Percentiles rank a stretch among this genome's conserved stretches.
Evolutionary conservation across 2,329 filamentous ascomycete genomes (phyloP).

Genomic region (Seiridium cupressi): DNA sequence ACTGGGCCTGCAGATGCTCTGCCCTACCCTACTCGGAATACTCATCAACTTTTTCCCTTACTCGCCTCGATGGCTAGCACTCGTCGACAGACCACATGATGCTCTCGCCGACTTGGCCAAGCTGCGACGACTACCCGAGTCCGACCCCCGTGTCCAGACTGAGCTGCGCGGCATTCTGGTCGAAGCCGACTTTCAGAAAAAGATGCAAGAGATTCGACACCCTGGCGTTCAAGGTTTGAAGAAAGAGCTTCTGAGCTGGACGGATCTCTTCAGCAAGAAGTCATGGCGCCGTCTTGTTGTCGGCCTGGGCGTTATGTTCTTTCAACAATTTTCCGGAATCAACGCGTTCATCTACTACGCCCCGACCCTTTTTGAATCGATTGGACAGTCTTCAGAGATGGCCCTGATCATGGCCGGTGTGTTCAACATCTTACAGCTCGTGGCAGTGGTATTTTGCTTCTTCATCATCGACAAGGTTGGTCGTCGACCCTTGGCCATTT

Average conservation of each 20-base stretch:
- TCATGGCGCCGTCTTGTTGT: constrained; percentile 40
- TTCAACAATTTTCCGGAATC: constrained; percentile 39
- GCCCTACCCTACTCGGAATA: constrained; percentile 32
- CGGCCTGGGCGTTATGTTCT: constrained; percentile 38
- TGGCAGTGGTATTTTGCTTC: constrained; percentile 46
- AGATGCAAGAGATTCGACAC: constrained; percentile 35
- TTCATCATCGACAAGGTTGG: constrained; percentile 45
- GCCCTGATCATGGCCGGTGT: constrained; percentile 37
- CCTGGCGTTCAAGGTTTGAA: constrained; percentile 31
- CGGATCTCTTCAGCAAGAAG: constrained; percentile 43
- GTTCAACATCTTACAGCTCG: constrained; percentile 40
- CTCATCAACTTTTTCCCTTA: constrained; percentile 45
- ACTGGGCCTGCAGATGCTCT: constrained; percentile 42
- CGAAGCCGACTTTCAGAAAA: constrained; percentile 44
- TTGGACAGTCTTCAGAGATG: constrained; percentile 33
- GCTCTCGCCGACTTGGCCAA: constrained; percentile 32
- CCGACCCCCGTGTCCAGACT: constrained; percentile 39
- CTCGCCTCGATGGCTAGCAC: constrained; percentile 43
- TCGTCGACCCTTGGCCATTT: constrained; percentile 39
- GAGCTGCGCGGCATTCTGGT: constrained; percentile 49
- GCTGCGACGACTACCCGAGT: constrained; percentile 37
- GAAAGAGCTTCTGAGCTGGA: constrained; percentile 43
- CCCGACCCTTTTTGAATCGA: constrained; percentile 39
- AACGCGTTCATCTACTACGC: constrained; percentile 47
- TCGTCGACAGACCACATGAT: constrained; percentile 35